Conservation (phyloP, 2,329 filamentous ascomycete species). For the Dichotomopilus funicola region DNA sequence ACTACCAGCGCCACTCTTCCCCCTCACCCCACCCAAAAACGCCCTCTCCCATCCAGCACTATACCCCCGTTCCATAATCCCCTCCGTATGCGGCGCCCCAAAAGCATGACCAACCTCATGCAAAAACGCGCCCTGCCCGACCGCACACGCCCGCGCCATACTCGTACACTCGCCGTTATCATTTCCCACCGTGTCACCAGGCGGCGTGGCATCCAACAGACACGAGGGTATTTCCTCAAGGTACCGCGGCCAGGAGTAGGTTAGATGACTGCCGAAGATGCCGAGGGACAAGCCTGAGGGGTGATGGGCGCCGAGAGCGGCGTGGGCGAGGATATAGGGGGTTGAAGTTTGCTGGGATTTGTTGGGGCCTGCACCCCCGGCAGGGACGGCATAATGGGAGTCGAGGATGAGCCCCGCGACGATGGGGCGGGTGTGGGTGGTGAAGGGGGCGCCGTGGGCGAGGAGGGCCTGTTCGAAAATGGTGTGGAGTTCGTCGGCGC, state of each 20-base stretch:
- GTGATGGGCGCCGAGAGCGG: conserved; percentile 27
- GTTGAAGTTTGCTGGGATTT: conserved; percentile 33
- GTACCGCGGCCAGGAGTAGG: conserved; percentile 18
- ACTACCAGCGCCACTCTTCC: conserved; percentile 13
- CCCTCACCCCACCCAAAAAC: conserved; percentile 29
- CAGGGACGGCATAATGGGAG: conserved; percentile 41
- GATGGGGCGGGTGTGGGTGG: conserved; percentile 44
- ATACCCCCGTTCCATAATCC: conserved; percentile 52
- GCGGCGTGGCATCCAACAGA: conserved; percentile 15
- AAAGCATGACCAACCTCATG: conserved; percentile 67
- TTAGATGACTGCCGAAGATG: conserved; percentile 18
- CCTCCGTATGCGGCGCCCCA: conserved; percentile 61
- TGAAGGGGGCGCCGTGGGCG: conserved; percentile 25
- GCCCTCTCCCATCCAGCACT: conserved; percentile 36
- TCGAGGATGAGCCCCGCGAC: conserved; percentile 67
- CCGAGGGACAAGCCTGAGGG: conserved; percentile 13
- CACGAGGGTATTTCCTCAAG: conserved; percentile 15
- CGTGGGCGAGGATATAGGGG: conserved; percentile 55
- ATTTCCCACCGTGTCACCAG: conserved; percentile 35
- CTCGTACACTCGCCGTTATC: conserved; percentile 37
- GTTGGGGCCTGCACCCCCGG: conserved; percentile 42
- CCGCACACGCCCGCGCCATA: conserved; percentile 40
- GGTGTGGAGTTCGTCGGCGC: conserved; percentile 48
- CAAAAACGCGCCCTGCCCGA: conserved; percentile 62
- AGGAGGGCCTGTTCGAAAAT: conserved; percentile 42